Conservation (phyloP, 1,284 basidiomycete genomes). For the Rhodotorula sp. region DNA sequence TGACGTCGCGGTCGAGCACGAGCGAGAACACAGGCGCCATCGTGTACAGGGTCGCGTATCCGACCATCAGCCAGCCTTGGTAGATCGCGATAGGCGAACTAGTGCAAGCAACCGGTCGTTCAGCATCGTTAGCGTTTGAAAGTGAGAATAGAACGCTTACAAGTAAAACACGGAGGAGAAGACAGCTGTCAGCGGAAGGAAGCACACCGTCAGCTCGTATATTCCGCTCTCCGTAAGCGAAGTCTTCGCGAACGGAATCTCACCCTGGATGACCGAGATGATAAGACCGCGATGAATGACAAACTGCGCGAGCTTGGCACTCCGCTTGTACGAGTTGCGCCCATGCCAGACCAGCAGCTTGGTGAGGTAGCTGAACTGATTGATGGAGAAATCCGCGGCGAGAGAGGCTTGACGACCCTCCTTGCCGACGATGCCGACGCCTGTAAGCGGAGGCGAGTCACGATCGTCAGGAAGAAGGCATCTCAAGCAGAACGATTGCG, state of each 20-base stretch:
- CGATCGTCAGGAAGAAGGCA: constrained; percentile 3
- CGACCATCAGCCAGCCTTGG: constrained; percentile 97
- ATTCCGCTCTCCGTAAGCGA: background rate
- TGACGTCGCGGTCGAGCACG: constrained; percentile 93
- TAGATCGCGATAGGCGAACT: constrained; percentile 98
- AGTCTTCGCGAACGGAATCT: background rate
- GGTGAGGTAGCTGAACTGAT: constrained; percentile 90
- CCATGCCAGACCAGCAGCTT: constrained; percentile 97
- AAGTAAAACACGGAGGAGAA: constrained; percentile 98
- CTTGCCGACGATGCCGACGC: constrained; percentile 96
- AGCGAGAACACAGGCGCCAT: constrained; percentile 98
- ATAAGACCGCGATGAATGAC: constrained; percentile 98
- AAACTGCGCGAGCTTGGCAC: constrained; percentile 95
- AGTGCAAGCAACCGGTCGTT: constrained; percentile 44
- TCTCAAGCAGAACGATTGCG: background rate
- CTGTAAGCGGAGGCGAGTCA: constrained; percentile 51
- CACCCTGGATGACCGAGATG: constrained; percentile 80
- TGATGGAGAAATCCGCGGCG: constrained; percentile 96
- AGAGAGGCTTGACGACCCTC: constrained; percentile 98
- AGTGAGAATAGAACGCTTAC: background rate
- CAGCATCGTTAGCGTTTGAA: background rate
- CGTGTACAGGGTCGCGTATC: constrained; percentile 96
- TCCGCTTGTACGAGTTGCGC: constrained; percentile 95
- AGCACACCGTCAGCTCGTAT: too few species aligned
- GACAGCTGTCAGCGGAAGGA: constrained; percentile 65